Percentiles rank a stretch among this genome's conserved stretches.
phyloP scores from a whole-genome alignment of 163 green algal genomes.

The Chlorella variabilis region DNA sequence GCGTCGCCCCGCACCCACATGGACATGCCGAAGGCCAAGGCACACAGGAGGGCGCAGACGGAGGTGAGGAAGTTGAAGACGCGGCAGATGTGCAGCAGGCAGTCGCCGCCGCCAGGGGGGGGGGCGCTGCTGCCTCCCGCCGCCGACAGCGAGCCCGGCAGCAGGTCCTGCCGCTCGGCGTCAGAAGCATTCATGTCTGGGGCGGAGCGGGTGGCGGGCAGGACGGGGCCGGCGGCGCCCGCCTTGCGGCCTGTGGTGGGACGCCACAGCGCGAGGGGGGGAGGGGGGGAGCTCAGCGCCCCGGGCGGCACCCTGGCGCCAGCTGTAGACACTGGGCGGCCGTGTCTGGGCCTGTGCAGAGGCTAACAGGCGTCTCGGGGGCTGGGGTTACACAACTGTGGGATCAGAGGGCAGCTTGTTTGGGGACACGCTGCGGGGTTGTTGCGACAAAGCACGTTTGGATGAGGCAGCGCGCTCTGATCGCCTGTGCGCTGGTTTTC shows the following conservation, averaged over 20 bases:
- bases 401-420: too few species aligned
- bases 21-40: conserved; percentile 33
- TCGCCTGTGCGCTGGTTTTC: too few species aligned
- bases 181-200: neutral
- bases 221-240: neutral
- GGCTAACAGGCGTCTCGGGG: too few species aligned
- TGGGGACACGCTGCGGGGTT: too few species aligned
- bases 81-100: conserved; percentile 35
- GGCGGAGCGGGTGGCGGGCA: neutral
- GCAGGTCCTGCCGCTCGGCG: conserved; percentile 12
- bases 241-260: neutral
- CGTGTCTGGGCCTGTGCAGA: too few species aligned
- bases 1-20: conserved; percentile 13
- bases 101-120: conserved; percentile 1
- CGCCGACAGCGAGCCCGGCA: neutral
- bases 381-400: too few species aligned
- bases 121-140: neutral
- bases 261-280: neutral
- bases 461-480: too few species aligned
- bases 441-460: too few species aligned
- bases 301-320: too few species aligned
- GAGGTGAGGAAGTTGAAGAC: conserved; percentile 44
- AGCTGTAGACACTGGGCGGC: too few species aligned
- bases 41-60: conserved; percentile 35
- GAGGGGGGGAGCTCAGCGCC: neutral